phyloP scores from a whole-genome alignment of 2,329 filamentous ascomycete species.

The Nemania sp. region DNA sequence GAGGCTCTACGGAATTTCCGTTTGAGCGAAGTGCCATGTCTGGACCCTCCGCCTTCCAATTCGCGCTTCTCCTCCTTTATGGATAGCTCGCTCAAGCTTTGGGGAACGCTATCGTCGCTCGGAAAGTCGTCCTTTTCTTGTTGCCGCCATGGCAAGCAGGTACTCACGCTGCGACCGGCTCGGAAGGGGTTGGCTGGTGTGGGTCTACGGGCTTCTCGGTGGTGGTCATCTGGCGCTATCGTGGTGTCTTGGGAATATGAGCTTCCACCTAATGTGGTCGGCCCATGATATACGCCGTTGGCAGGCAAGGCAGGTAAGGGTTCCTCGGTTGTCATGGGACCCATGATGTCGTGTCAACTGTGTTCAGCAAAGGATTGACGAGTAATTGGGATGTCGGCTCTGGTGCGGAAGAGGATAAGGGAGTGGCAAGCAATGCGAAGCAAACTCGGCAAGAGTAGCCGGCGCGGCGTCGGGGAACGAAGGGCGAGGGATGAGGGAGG shows the following conservation, averaged over 20 bases:
- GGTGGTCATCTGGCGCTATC: constrained; percentile 45
- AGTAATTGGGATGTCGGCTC: constrained; percentile 18
- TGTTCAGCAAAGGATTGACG: constrained; percentile 11
- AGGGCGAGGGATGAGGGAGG: constrained; percentile 27
- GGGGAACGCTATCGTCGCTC: constrained; percentile 48
- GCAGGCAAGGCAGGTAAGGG: constrained; percentile 38
- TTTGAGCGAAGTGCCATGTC: constrained; percentile 54
- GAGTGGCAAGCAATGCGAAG: constrained; percentile 19
- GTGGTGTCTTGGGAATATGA: constrained; percentile 49
- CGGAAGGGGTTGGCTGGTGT: constrained; percentile 55
- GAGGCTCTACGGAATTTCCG: constrained; percentile 68
- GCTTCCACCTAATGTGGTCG: constrained; percentile 46
- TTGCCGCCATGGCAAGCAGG: constrained; percentile 62
- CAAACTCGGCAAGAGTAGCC: constrained; percentile 24
- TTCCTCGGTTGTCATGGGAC: constrained; percentile 39
- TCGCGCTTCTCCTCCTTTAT: constrained; percentile 47
- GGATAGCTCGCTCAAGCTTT: constrained; percentile 40
- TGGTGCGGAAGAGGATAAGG: neutral
- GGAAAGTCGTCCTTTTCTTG: constrained; percentile 60
- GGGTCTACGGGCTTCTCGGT: constrained; percentile 39
- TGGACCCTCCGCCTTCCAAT: constrained; percentile 31
- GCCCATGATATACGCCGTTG: constrained; percentile 39
- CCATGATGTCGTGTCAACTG: constrained; percentile 36
- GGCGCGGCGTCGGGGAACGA: constrained; percentile 5
- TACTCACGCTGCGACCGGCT: constrained; percentile 59